These are phyloP conservation scores for Ilyonectria mors-panacis DNA, from an alignment of 2,329 filamentous ascomycete genomes.

Conservation along the genomic window DNA sequence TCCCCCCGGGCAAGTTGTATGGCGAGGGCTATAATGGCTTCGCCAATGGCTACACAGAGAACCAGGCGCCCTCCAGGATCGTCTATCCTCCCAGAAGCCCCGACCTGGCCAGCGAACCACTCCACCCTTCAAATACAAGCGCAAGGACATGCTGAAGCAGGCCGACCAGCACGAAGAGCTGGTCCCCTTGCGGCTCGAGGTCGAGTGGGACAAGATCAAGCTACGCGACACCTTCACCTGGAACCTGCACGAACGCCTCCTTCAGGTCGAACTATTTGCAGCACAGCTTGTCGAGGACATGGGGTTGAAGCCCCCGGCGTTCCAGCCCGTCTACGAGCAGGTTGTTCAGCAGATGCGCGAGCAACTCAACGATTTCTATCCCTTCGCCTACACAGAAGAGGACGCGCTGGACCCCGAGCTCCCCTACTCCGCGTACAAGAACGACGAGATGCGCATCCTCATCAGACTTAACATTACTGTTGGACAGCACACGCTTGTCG, in stretches of 20 bases:
- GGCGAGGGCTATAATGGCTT: slow-evolving; percentile 88
- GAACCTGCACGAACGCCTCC: slow-evolving; percentile 94
- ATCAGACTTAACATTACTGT: slow-evolving; percentile 99
- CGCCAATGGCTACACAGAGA: slow-evolving; percentile 88
- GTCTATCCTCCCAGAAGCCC: slow-evolving; percentile 83
- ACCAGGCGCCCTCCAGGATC: slow-evolving; percentile 75
- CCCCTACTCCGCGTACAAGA: slow-evolving; percentile 95
- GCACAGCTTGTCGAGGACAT: slow-evolving; percentile 94
- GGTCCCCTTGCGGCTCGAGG: slow-evolving; percentile 90
- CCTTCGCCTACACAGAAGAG: slow-evolving; percentile 90
- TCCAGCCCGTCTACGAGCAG: slow-evolving; percentile 74
- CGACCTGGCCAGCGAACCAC: slow-evolving; percentile 84
- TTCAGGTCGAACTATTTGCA: slow-evolving; percentile 86
- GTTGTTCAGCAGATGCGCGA: slow-evolving; percentile 82
- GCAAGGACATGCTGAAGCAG: slow-evolving; percentile 87
- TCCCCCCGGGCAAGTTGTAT: slow-evolving; percentile 71
- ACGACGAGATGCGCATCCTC: slow-evolving; percentile 97
- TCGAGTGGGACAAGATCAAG: slow-evolving; percentile 96
- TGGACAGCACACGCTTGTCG: slow-evolving; percentile 91
- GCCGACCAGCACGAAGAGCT: slow-evolving; percentile 93
- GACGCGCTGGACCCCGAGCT: slow-evolving; percentile 91
- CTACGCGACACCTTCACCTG: slow-evolving; percentile 98
- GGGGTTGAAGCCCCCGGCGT: slow-evolving; percentile 80
- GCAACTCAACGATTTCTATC: slow-evolving; percentile 93
- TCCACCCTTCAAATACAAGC: slow-evolving; percentile 78